These are phyloP conservation scores for Epicoccum nigrum DNA, from an alignment of 2,329 filamentous ascomycete species.

Conservation along the genomic window DNA sequence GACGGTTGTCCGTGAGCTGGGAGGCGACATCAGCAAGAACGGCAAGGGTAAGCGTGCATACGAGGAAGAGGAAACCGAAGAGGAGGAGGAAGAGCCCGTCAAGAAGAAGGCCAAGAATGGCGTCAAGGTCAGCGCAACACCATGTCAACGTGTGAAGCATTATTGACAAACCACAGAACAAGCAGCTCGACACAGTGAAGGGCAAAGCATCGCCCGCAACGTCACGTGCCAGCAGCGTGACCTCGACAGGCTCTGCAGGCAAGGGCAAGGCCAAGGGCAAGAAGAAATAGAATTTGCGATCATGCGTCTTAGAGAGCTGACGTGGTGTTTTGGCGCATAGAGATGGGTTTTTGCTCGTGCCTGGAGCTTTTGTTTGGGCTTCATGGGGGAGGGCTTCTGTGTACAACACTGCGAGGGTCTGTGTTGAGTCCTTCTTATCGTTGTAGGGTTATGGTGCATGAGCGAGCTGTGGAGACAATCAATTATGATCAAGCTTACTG, in stretches of 20 bases:
- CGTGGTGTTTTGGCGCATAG: constrained; percentile 24
- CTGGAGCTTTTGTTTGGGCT: not conserved
- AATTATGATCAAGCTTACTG: no score
- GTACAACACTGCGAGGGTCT: constrained; percentile 7
- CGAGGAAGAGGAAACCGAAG: constrained; percentile 82
- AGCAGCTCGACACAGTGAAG: constrained; percentile 89
- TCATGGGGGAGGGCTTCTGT: not conserved
- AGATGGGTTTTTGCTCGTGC: not conserved
- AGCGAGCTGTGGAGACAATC: not conserved
- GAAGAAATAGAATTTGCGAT: constrained; percentile 49
- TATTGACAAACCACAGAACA: constrained; percentile 69
- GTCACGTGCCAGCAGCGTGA: constrained; percentile 87
- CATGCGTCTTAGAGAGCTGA: constrained; percentile 2
- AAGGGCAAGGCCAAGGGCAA: constrained; percentile 58
- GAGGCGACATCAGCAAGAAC: constrained; percentile 63
- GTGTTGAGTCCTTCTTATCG: not conserved
- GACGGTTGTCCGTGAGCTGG: constrained; percentile 93
- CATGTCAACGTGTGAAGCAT: rapidly evolving
- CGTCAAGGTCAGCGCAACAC: constrained; percentile 71
- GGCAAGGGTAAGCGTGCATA: constrained; percentile 75
- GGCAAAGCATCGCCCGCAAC: constrained; percentile 73
- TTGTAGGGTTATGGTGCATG: not conserved
- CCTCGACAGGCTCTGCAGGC: constrained; percentile 68
- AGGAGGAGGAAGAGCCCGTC: constrained; percentile 76
- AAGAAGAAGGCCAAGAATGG: constrained; percentile 95